Base-by-base conservation (phyloP, 2,329 filamentous ascomycete genomes). In the Fusarium sp. region DNA sequence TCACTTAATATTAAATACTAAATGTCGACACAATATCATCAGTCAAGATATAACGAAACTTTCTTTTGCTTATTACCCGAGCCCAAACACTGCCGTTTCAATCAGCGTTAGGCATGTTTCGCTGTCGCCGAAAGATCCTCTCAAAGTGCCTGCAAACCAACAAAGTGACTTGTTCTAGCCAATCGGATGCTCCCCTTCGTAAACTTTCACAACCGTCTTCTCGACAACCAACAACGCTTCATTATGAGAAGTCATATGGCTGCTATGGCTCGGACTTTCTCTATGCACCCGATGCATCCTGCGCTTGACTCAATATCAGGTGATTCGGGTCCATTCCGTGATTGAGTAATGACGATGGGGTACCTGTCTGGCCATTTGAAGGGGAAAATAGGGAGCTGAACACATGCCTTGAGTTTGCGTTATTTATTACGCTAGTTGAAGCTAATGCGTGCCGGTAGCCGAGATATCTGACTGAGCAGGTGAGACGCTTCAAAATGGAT, bases 161-260 rank as follows among this genome's bases (percentile, higher is more conserved):
- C 35, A 54, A 39, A 10, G 6, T 23, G 10, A 29, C 10, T 2
- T 10, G 14, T 29, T 7, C 15, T 23, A 10, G 15, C 35, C 51
- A 39, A 54, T 39, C 25, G 14, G 51, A 38, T 16, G 1, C 1
- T 5, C 7, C 14, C 18, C 18, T 21, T 21, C 14, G 10, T 37
- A 54, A n/a, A 38, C 23, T 10, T 35, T 3, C 9, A 37, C 10
- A 37, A 37, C 0, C 3, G 14, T 21, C 3, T 37, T 51, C 23
- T 49, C 11, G 4, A 49, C 16, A 14, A 33, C 46, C 29, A 33
- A 49, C 29, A 19, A 6, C 10, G 15, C 5, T 48, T n/a, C 4
- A 23, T 0, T 0, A 6, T 5, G 4, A 11, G 1, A 19, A 6
- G 6, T 35, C 31, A 8, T 15, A 21, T 9, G 48, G 21, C 21